A percentile compares a stretch with the other conserved stretches of the same genome.
phyloP scores from a whole-genome alignment of 768 basidiomycete genomes.

The Clavulina sp. region DNA sequence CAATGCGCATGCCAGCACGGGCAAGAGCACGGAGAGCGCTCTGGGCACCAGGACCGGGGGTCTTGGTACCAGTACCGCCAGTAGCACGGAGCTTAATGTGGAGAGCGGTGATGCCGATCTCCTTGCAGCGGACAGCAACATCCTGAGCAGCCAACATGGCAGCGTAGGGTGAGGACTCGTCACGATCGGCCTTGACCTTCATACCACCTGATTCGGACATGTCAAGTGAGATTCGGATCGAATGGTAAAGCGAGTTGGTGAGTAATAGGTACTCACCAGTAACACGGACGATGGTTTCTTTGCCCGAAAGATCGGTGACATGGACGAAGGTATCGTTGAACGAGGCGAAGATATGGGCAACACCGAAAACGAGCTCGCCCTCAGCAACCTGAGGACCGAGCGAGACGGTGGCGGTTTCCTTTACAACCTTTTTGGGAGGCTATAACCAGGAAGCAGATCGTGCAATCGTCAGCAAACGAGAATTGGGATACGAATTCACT shows the following conservation, averaged over 20 bases:
- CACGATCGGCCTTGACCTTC: conserved; percentile 99
- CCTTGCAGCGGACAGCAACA: conserved; percentile 88
- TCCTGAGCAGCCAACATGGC: conserved; percentile 99
- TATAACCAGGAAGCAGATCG: not conserved
- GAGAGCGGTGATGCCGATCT: conserved; percentile 94
- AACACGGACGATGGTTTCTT: conserved; percentile 97
- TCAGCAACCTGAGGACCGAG: conserved; percentile 93
- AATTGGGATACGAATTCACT: too few relatives aligned
- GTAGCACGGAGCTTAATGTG: conserved; percentile 99
- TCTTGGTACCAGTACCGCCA: conserved; percentile 95
- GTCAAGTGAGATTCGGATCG: not conserved
- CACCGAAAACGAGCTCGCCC: conserved; percentile 93
- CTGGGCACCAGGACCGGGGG: conserved; percentile 96
- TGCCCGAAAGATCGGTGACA: conserved; percentile 95
- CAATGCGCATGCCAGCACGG: conserved; percentile 95
- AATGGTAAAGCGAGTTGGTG: too few relatives aligned
- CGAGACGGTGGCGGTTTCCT: conserved; percentile 70
- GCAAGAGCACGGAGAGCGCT: conserved; percentile 95
- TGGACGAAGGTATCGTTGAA: conserved; percentile 99
- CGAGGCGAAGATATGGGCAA: conserved; percentile 96
- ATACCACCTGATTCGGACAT: conserved; percentile 52
- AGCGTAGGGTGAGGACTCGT: conserved; percentile 94
- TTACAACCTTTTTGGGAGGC: conserved; percentile 36
- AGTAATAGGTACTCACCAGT: conserved; percentile 53
- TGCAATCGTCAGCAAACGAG: not conserved